These are phyloP conservation scores for Colletotrichum sp. DNA, from an alignment of 2,329 filamentous ascomycete genomes.

Conservation along the genomic window DNA sequence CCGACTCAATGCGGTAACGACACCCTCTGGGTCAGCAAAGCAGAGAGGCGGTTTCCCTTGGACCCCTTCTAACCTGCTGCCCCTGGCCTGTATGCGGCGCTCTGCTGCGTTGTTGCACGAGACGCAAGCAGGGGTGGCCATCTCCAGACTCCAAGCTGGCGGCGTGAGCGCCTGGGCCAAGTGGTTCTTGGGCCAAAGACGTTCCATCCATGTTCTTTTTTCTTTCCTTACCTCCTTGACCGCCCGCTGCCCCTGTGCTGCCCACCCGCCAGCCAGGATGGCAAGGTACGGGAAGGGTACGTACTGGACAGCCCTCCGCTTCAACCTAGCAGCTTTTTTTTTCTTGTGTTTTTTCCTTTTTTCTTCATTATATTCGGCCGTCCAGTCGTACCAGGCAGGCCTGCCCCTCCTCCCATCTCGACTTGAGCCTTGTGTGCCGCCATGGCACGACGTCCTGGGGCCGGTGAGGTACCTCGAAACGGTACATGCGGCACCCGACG, in stretches of 20 bases:
- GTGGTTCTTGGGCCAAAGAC: conserved; percentile 18
- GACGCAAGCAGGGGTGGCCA: conserved; percentile 14
- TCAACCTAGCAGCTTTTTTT: neutral
- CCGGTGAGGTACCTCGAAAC: neutral
- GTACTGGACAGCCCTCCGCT: neutral
- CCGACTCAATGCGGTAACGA: conserved; percentile 4
- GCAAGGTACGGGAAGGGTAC: neutral
- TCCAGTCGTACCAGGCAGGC: neutral
- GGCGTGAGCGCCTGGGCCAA: conserved; percentile 24
- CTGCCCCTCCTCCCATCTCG: neutral
- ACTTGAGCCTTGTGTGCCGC: conserved; percentile 15
- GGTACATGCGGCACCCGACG: neutral
- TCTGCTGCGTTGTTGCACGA: conserved; percentile 11
- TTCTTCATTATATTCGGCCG: neutral
- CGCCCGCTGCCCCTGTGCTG: conserved; percentile 5
- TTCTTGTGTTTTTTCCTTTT: neutral
- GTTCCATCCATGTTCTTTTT: conserved; percentile 25
- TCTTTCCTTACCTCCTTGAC: conserved; percentile 10
- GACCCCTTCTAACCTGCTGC: conserved; percentile 4
- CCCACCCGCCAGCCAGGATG: neutral
- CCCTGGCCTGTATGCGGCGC: neutral
- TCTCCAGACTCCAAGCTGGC: conserved; percentile 20
- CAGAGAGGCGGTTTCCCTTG: neutral
- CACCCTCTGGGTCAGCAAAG: neutral
- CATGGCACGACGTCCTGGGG: conserved; percentile 4